These are phyloP conservation scores for Acanthamoeba healyi DNA, from an alignment of 208 protist genomes.

Conservation along the genomic window DNA sequence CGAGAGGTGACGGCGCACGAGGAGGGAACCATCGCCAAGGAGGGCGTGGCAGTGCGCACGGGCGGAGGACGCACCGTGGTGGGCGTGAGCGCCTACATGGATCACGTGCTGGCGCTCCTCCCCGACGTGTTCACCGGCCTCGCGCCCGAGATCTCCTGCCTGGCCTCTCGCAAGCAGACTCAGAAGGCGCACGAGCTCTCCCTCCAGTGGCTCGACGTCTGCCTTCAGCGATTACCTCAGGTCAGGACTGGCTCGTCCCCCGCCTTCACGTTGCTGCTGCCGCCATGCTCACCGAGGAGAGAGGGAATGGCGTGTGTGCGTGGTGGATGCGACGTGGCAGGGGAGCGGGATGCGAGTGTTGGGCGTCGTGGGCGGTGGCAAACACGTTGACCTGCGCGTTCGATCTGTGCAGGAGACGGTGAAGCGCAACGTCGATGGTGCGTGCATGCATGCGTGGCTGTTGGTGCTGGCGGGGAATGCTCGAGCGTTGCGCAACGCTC, in stretches of 20 bases:
- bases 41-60: conserved; percentile 6
- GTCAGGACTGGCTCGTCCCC: not conserved
- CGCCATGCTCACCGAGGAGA: too few relatives aligned
- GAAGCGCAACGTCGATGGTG: conserved; percentile 19
- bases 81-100: not conserved
- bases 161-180: conserved; percentile 4
- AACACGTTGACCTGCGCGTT: not conserved
- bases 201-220: conserved; percentile 21
- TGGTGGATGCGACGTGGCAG: not conserved
- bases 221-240: not conserved
- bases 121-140: not conserved
- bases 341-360: not conserved
- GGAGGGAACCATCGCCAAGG: not conserved
- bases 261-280: too few relatives aligned
- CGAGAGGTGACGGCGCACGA: not conserved
- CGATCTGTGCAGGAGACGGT: conserved; percentile 27
- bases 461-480: too few relatives aligned
- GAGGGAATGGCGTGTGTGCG: not conserved
- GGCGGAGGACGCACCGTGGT: not conserved
- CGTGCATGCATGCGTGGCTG: too few relatives aligned
- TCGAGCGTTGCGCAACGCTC: not conserved
- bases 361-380: not conserved
- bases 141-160: conserved; percentile 11
- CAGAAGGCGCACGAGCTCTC: not conserved
- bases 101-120: not conserved